Evolutionary conservation across 371 early-diverging fungal species (phyloP), one percentile per base, ranked within the genome.

Genomic region (Blakeslea trispora): DNA sequence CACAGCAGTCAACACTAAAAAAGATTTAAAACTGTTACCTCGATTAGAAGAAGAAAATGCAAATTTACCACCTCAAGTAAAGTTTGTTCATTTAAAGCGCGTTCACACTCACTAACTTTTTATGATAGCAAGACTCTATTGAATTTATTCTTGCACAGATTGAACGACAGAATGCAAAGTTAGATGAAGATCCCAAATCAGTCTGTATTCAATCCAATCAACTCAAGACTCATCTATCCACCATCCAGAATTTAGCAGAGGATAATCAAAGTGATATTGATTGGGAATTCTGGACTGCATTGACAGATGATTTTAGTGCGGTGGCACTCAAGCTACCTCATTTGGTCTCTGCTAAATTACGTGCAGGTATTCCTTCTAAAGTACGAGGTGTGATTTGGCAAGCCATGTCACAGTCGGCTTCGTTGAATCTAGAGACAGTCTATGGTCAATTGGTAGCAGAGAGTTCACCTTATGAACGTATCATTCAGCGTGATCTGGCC

Each of bases 381-480:
- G 77, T 96, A 41, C 87, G 97, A 50, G 96, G 96, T n/a, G 79
- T 87, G 53, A 87, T 96, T 50, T 96, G 96, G 97, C 94, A 91
- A 66, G 85, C 92, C 44, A 91, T 97, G 88, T 85, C 88, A 35
- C 88, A 87, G 53, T 85, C 88, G 11, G 89, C 91, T 14, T 85
- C 87, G 2, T 82, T 76, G 17, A 66, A 87, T 54, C 73, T 96
- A 47, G 95, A 95, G 64, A 84, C 87, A 1, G 81, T 91, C 43
- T 97, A 95, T 74, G 78, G 87, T 28, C 91, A 90, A 59, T 82
- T 97, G 45, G 63, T 93, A 13, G 79, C 75, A 42, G 90, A 94
- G 63, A 72, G 81, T 23, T 89, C 94, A 18, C 85, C 89, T 6
- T 89, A 93, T 67, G 96, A 95, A 61, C 87, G 91, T 50, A 83